Evolutionary conservation across 78 protist genomes (phyloP), one percentile per base, ranked within the genome.

Genomic region (Dictyostelium capitatum): DNA sequence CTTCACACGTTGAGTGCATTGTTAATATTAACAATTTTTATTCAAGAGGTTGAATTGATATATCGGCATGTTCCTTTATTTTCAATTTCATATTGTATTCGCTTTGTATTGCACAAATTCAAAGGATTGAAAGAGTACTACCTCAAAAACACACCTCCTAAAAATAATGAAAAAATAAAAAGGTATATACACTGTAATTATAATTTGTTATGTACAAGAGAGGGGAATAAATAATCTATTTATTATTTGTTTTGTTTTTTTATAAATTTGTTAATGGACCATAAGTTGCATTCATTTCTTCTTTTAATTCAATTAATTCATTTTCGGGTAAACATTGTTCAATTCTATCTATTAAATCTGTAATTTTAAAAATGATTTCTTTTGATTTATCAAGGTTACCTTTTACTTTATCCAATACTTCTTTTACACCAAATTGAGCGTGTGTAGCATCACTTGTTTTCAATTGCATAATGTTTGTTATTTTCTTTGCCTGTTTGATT

Each of bases 341-440:
- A 5, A 87, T 20, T 50, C 20, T 23, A 17, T 77, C 78, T 11
- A 87, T 87, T 15, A 73, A 25, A 48, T 57, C 69, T 32, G 70
- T 54, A 25, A 87, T 87, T 46, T 64, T 87, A 23, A 20, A 12
- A 64, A 87, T 70, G 23, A 62, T 59, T 74, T 56, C 83, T 20
- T 65, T 87, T 30, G 80, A 32, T 37, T 87, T 87, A 17, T 51
- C 75, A 20, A 87, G 37, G 23, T 77, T 87, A n/a, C 17, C 30
- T 37, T 77, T 87, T 4, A 87, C 79, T 78, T 87, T 87, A 51
- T 87, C 93, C 37, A 54, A 47, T 12, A 87, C 93, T 37, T 87
- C 93, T 51, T 87, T 87, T 19, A 77, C 65, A 30, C 84, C 70
- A 77, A 59, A 77, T 64, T 87, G 83, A n/a, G 72, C 57, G 12